These are phyloP conservation scores for Raddia distichophylla DNA, from an alignment of 176 grass and related monocot genomes.

Conservation along the genomic window DNA sequence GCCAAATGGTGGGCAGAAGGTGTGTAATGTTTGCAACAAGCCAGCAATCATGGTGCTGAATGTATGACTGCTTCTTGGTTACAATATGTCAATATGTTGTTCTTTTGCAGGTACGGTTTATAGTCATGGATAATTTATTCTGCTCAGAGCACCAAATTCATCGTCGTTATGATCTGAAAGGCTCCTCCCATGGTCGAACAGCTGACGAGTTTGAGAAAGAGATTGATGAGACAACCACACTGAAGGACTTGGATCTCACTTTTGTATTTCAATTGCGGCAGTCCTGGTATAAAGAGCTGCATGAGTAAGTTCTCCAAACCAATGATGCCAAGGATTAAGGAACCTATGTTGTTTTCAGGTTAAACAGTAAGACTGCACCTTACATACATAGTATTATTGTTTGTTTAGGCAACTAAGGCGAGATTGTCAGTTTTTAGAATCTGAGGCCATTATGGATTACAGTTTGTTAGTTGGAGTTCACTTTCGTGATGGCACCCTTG, in stretches of 20 bases:
- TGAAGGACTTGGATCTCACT: slow-evolving; percentile 88
- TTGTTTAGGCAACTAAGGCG: slow-evolving; percentile 61
- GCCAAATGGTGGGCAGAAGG: slow-evolving; percentile 65
- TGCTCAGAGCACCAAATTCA: slow-evolving; percentile 66
- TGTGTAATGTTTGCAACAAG: slow-evolving; percentile 8
- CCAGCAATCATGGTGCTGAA: not conserved
- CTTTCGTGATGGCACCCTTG: slow-evolving; percentile 66
- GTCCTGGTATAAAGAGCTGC: slow-evolving; percentile 61
- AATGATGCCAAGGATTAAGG: not conserved
- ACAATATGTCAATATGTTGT: slow-evolving; percentile 20
- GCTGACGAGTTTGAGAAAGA: slow-evolving; percentile 74
- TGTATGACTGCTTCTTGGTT: not conserved
- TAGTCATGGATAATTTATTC: slow-evolving; percentile 36
- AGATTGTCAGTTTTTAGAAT: slow-evolving; percentile 84
- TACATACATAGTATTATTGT: not conserved
- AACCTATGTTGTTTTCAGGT: not conserved
- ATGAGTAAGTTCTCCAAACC: slow-evolving; percentile 58
- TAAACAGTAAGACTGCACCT: not conserved
- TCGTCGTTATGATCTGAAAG: slow-evolving; percentile 89
- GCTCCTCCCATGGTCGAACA: slow-evolving; percentile 80
- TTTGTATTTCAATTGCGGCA: slow-evolving; percentile 75
- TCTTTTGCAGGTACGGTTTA: slow-evolving; percentile 17
- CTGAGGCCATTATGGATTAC: slow-evolving; percentile 92
- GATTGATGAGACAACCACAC: slow-evolving; percentile 83
- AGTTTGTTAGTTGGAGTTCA: slow-evolving; percentile 89